These are phyloP conservation scores for Rhizopus arrhizus DNA, from an alignment of 371 early-diverging fungal genomes.

Conservation along the genomic window DNA sequence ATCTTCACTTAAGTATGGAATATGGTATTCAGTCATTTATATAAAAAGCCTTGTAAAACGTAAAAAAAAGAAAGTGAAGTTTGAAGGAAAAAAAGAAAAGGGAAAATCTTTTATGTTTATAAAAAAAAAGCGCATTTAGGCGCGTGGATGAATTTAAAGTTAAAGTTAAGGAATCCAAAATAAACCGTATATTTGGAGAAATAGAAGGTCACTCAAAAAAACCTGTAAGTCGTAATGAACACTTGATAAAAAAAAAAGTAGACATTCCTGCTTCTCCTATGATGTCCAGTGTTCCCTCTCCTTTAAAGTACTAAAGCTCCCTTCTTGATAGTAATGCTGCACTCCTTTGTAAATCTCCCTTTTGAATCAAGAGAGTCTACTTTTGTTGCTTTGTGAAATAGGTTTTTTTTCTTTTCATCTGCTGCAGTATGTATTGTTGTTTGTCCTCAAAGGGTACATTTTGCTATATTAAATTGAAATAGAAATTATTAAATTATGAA, in stretches of 20 bases:
- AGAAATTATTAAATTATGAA: too few species aligned
- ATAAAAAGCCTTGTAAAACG: background rate
- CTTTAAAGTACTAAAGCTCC: too few species aligned
- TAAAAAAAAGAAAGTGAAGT: background rate
- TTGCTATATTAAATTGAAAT: too few species aligned
- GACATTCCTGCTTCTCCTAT: background rate
- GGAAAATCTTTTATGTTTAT: background rate
- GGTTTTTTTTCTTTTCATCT: too few species aligned
- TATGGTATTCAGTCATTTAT: slow-evolving; percentile 17
- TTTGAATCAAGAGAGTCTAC: too few species aligned
- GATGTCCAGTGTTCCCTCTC: background rate
- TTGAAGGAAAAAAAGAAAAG: background rate
- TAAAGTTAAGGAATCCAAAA: slow-evolving; percentile 1
- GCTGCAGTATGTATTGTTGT: too few species aligned
- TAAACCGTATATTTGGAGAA: background rate
- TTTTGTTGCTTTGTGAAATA: too few species aligned
- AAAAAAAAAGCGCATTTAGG: background rate
- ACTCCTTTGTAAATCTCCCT: too few species aligned
- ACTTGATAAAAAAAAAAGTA: background rate
- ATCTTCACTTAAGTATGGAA: slow-evolving; percentile 29
- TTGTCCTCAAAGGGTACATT: too few species aligned
- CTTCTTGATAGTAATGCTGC: too few species aligned
- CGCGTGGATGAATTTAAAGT: background rate
- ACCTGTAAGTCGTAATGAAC: too few species aligned
- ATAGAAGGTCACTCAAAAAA: background rate